These are phyloP conservation scores for Phylloporus sp. DNA, from an alignment of 1,284 basidiomycete genomes.

Conservation along the genomic window DNA sequence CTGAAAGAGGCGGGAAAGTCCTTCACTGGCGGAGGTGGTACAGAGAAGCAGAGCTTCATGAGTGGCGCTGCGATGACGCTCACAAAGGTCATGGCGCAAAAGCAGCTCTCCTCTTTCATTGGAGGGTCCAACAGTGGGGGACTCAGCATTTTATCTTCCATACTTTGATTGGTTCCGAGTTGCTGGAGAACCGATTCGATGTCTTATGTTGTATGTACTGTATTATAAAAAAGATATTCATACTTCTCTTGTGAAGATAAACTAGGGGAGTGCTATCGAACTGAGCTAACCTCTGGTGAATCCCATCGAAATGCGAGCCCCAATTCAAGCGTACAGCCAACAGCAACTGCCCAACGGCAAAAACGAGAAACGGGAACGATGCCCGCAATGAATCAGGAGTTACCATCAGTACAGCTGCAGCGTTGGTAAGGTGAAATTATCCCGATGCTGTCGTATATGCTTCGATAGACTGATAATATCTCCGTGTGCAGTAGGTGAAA, in stretches of 20 bases:
- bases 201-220: too few species aligned
- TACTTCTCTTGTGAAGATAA: too few species aligned
- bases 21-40: constrained; percentile 72
- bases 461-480: too few species aligned
- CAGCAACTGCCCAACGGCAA: too few species aligned
- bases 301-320: too few species aligned
- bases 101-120: constrained; percentile 60
- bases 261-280: too few species aligned
- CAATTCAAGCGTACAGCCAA: too few species aligned
- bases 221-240: too few species aligned
- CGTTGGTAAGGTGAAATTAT: background rate
- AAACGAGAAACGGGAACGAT: background rate
- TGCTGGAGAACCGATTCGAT: constrained; percentile 50
- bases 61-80: constrained; percentile 85
- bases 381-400: background rate
- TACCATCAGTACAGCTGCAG: background rate
- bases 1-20: constrained; percentile 82
- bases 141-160: constrained; percentile 44
- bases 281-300: too few species aligned
- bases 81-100: constrained; percentile 80
- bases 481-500: background rate
- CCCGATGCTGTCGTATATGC: background rate
- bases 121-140: constrained; percentile 76
- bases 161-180: background rate
- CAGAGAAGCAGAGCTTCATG: constrained; percentile 83